phyloP scores from a whole-genome alignment of 2,329 filamentous ascomycete species.

The Aureobasidium sp. region DNA sequence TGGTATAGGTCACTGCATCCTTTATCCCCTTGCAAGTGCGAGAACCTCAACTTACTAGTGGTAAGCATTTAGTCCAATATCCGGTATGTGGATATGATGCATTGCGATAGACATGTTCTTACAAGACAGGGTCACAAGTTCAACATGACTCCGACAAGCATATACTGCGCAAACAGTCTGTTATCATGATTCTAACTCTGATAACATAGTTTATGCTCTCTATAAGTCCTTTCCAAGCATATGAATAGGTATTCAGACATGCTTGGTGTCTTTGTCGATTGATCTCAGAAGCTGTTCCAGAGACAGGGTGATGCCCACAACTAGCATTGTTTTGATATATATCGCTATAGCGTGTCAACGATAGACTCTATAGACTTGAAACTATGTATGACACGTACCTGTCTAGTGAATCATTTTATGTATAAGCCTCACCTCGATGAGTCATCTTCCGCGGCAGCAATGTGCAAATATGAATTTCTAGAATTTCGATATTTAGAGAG shows the following conservation, averaged over 20 bases:
- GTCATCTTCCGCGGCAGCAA: neutral
- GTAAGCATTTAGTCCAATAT: no score
- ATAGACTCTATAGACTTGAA: neutral
- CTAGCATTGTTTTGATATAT: neutral
- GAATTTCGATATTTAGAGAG: neutral
- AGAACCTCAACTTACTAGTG: no score
- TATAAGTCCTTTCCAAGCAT: no score
- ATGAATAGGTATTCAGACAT: neutral
- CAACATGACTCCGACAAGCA: no score
- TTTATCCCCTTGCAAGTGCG: no score
- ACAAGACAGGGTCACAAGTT: neutral
- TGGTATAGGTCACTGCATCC: no score
- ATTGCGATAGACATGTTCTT: neutral
- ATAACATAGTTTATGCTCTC: fast-evolving
- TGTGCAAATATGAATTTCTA: neutral
- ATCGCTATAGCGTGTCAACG: neutral
- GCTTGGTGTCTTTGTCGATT: neutral
- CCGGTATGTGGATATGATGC: no score
- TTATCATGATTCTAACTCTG: no score
- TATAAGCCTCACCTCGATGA: neutral
- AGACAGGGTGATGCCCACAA: neutral
- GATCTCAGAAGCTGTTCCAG: fast-evolving
- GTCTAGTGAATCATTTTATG: neutral
- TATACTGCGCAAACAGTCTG: no score
- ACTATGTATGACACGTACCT: no score